These are phyloP conservation scores for Citrus inodora DNA, from an alignment of 345 rosid genomes.

Conservation along the genomic window DNA sequence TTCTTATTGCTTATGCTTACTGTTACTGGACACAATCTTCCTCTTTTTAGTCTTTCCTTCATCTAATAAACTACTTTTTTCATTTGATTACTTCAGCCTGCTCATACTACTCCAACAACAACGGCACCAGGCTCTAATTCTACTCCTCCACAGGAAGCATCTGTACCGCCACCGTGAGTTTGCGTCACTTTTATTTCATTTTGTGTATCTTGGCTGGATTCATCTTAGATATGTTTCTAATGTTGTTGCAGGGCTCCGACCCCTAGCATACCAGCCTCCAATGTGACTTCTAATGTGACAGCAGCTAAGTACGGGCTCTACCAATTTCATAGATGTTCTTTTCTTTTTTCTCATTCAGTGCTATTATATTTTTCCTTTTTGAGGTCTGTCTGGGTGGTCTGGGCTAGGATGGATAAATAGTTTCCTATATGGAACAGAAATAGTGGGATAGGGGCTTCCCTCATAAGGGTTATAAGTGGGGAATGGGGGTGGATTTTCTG, in stretches of 20 bases:
- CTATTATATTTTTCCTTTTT: background rate
- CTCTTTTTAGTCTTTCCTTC: background rate
- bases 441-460: background rate
- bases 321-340: background rate
- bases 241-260: conserved; percentile 28
- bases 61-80: background rate
- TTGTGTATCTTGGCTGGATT: conserved; percentile 2
- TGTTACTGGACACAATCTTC: background rate
- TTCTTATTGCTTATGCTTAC: conserved; percentile 1
- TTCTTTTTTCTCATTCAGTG: background rate
- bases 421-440: background rate
- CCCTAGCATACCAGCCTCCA: conserved; percentile 31
- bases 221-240: conserved; percentile 1
- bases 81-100: conserved; percentile 42
- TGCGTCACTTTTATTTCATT: background rate
- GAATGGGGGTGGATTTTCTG: background rate
- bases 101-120: conserved; percentile 44
- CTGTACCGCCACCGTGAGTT: conserved; percentile 61
- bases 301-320: conserved; percentile 36
- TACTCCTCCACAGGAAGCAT: conserved; percentile 38
- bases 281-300: conserved; percentile 31
- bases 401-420: background rate
- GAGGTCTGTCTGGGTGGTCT: background rate
- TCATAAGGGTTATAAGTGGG: background rate
- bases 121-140: conserved; percentile 37